phyloP scores from a whole-genome alignment of 306 rosid species.

The Casuarina glauca region DNA sequence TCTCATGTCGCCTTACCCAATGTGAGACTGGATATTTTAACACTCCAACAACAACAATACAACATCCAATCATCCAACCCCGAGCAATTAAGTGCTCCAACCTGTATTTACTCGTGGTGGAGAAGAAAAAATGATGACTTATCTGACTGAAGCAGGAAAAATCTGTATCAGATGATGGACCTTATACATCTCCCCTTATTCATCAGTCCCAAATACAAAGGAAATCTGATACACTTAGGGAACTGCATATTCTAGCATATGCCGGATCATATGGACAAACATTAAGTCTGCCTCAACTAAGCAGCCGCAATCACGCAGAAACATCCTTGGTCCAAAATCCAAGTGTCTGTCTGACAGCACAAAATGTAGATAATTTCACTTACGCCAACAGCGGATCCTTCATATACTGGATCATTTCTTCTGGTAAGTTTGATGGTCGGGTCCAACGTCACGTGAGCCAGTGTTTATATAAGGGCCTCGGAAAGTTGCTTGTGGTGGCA shows the following conservation, averaged over 20 bases:
- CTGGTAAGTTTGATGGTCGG: constrained; percentile 53
- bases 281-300: not conserved
- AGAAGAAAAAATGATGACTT: not conserved
- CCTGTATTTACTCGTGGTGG: not conserved
- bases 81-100: not conserved
- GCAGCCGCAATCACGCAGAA: not conserved
- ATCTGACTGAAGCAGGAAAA: not conserved
- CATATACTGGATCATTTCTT: constrained; percentile 53
- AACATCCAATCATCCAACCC: not conserved
- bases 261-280: not conserved
- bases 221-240: constrained; percentile 6
- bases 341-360: constrained; percentile 8
- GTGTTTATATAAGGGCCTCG: constrained; percentile 98
- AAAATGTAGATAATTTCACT: not conserved
- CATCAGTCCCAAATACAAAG: not conserved
- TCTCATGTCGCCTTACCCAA: no score
- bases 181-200: constrained; percentile 8
- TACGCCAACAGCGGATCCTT: not conserved
- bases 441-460: constrained; percentile 87
- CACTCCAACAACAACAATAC: not conserved
- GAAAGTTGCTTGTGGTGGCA: constrained; percentile 90
- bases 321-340: constrained; percentile 4
- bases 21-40: no score
- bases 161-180: not conserved
- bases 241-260: not conserved